These are phyloP conservation scores for Paspalum notatum DNA, from an alignment of 176 grass and related monocot genomes.

Conservation along the genomic window DNA sequence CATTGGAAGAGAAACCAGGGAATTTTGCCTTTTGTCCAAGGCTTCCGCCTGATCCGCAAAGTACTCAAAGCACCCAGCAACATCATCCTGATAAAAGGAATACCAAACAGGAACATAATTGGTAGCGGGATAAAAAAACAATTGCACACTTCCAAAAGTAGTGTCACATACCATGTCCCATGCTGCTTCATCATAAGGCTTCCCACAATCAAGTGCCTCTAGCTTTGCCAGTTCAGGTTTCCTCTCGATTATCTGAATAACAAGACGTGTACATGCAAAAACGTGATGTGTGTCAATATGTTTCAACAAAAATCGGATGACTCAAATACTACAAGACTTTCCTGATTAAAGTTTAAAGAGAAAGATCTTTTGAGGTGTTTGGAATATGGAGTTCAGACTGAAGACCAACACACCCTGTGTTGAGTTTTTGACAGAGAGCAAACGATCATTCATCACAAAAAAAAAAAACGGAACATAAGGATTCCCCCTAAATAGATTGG, in stretches of 20 bases:
- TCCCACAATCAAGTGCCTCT: constrained; percentile 86
- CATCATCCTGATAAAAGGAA: constrained; percentile 81
- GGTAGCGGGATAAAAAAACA: background rate
- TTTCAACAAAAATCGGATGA: background rate
- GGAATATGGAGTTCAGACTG: background rate
- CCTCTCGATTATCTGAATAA: constrained; percentile 76
- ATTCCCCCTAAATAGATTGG: background rate
- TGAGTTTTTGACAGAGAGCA: background rate
- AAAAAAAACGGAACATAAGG: background rate
- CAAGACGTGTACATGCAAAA: constrained; percentile 1
- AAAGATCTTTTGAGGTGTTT: background rate
- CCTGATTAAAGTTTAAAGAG: background rate
- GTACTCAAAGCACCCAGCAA: constrained; percentile 97
- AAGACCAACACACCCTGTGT: background rate
- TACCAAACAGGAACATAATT: constrained; percentile 20
- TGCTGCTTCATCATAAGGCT: constrained; percentile 94
- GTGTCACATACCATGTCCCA: constrained; percentile 82
- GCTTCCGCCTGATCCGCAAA: constrained; percentile 81
- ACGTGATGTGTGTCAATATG: background rate
- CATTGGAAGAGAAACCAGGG: constrained; percentile 76
- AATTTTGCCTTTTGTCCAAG: constrained; percentile 87
- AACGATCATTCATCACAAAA: background rate
- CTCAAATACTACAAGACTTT: background rate
- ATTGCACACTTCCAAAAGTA: background rate
- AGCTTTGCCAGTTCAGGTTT: constrained; percentile 85